Evolutionary conservation across 1,139 yeast species (phyloP).

Genomic region (Kazachstania sp.): DNA sequence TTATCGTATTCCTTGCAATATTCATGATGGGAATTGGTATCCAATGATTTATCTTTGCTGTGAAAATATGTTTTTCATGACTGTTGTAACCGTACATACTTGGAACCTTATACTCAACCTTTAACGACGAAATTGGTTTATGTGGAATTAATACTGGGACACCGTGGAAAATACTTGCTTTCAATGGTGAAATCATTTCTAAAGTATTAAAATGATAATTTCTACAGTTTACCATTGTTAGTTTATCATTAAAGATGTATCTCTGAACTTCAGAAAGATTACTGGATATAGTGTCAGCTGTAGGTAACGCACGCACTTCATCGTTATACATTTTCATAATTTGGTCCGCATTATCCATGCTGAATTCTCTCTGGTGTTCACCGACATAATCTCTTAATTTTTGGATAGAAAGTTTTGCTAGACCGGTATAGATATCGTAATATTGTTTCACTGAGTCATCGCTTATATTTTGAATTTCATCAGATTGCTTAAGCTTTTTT

Average conservation of each 20-base stretch:
- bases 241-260: slow-evolving; percentile 19
- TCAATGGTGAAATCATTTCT: slow-evolving; percentile 40
- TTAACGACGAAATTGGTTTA: slow-evolving; percentile 32
- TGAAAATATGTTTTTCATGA: slow-evolving; percentile 20
- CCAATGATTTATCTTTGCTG: slow-evolving; percentile 28
- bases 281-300: slow-evolving; percentile 14
- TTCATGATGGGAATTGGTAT: slow-evolving; percentile 12
- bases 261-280: slow-evolving; percentile 17
- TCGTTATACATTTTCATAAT: slow-evolving; percentile 5
- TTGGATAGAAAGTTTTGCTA: slow-evolving; percentile 10
- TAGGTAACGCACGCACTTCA: not conserved
- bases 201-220: slow-evolving; percentile 43
- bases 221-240: slow-evolving; percentile 41
- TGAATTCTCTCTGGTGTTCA: slow-evolving; percentile 10
- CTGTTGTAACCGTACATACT: slow-evolving; percentile 25
- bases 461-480: not conserved
- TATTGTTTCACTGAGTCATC: not conserved
- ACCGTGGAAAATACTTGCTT: slow-evolving; percentile 46
- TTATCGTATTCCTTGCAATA: slow-evolving; percentile 13
- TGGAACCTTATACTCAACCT: slow-evolving; percentile 39
- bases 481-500: slow-evolving; percentile 3
- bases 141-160: slow-evolving; percentile 42
- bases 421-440: slow-evolving; percentile 9
- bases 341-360: slow-evolving; percentile 4
- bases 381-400: slow-evolving; percentile 9